Percentiles rank a stretch among this genome's conserved stretches.
These are phyloP conservation scores for Alternaria angustiovoidea DNA, from an alignment of 2,329 filamentous ascomycete genomes.

Conservation along the genomic window DNA sequence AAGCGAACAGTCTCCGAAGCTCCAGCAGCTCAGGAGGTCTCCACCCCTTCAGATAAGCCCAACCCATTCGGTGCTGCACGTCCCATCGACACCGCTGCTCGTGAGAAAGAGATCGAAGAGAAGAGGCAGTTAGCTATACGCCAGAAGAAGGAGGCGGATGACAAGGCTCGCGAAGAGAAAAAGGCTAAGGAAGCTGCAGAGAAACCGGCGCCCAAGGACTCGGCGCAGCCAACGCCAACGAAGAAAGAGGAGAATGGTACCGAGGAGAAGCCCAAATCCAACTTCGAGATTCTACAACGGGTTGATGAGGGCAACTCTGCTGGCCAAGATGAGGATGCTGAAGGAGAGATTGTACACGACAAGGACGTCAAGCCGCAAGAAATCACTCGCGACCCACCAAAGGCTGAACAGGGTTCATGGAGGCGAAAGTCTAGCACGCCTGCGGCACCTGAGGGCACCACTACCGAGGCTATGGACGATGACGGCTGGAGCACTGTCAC, in stretches of 20 bases:
- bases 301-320: conserved; percentile 48
- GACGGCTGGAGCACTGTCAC: conserved; percentile 64
- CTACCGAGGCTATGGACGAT: conserved; percentile 59
- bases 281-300: conserved; percentile 65
- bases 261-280: conserved; percentile 58
- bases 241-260: conserved; percentile 47
- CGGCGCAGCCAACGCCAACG: conserved; percentile 39
- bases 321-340: conserved; percentile 57
- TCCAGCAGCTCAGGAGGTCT: conserved; percentile 55
- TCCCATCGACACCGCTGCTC: conserved; percentile 90
- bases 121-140: conserved; percentile 76
- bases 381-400: conserved; percentile 56
- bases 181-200: conserved; percentile 61
- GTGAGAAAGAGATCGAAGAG: conserved; percentile 90
- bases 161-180: conserved; percentile 80
- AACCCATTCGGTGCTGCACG: conserved; percentile 93
- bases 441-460: conserved; percentile 47
- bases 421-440: conserved; percentile 47
- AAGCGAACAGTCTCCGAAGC: conserved; percentile 91
- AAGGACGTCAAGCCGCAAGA: conserved; percentile 66
- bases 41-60: conserved; percentile 71
- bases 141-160: conserved; percentile 86
- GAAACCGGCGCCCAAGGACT: conserved; percentile 66
- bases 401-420: conserved; percentile 51
- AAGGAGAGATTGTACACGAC: conserved; percentile 60